phyloP scores from a whole-genome alignment of 2,329 filamentous ascomycete species.

The Epichloe scottii region DNA sequence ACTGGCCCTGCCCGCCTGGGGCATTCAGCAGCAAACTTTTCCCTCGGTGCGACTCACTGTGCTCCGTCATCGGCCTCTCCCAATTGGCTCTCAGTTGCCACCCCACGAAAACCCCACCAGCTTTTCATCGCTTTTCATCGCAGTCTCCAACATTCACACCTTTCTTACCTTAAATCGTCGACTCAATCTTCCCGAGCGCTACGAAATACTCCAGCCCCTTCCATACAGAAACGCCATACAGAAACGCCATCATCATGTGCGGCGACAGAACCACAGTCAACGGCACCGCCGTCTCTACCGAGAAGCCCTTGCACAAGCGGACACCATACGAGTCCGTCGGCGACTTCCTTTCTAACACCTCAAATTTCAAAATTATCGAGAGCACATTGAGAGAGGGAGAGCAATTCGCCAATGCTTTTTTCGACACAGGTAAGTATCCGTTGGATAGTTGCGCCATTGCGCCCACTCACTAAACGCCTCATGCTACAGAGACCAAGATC shows the following conservation, averaged over 20 bases:
- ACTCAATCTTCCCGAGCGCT: neutral
- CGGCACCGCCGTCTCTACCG: neutral
- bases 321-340: conserved; percentile 7
- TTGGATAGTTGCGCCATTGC: neutral
- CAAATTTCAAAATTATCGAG: conserved; percentile 9
- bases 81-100: neutral
- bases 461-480: neutral
- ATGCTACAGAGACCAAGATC: conserved; percentile 22
- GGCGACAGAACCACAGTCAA: conserved; percentile 1
- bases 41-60: neutral
- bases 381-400: conserved; percentile 50
- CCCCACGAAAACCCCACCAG: conserved; percentile 1
- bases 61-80: conserved; percentile 2
- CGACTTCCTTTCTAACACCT: conserved; percentile 9
- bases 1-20: neutral
- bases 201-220: too few relatives aligned
- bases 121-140: neutral
- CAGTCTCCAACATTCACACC: neutral
- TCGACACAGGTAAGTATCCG: conserved; percentile 40
- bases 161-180: neutral
- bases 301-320: conserved; percentile 3
- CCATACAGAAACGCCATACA: neutral
- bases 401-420: conserved; percentile 68
- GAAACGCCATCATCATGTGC: conserved; percentile 1
- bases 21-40: neutral